Conservation (phyloP, 768 basidiomycete genomes). For the Xerocomus potaroensis region DNA sequence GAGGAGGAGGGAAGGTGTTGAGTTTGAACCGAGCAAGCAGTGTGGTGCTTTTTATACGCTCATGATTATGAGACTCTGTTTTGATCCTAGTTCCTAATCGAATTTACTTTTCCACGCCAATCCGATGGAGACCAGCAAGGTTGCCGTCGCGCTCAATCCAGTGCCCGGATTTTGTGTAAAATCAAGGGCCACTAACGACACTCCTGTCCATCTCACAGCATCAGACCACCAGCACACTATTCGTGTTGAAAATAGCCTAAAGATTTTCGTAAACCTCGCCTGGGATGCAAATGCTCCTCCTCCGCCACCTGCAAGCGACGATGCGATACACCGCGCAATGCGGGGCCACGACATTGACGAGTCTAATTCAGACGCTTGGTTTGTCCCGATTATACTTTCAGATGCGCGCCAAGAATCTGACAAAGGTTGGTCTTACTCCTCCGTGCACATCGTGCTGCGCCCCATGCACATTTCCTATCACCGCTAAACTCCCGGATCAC, state of each 20-base stretch:
- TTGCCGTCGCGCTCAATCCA: slow-evolving; percentile 45
- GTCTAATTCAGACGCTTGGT: slow-evolving; percentile 43
- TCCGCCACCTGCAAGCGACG: slow-evolving; percentile 58
- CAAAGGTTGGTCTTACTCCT: slow-evolving; percentile 50
- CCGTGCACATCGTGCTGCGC: slow-evolving; percentile 5
- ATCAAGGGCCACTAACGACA: slow-evolving; percentile 42
- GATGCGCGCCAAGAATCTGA: slow-evolving; percentile 58
- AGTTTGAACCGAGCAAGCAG: neutral
- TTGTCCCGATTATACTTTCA: slow-evolving; percentile 70
- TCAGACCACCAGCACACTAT: slow-evolving; percentile 2
- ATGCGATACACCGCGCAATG: slow-evolving; percentile 56
- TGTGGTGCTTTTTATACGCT: slow-evolving; percentile 32
- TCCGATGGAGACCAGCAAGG: slow-evolving; percentile 17
- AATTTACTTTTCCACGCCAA: slow-evolving; percentile 4
- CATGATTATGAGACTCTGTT: neutral
- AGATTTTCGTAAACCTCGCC: slow-evolving; percentile 73
- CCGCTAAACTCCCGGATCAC: slow-evolving; percentile 7
- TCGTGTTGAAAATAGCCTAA: slow-evolving; percentile 43
- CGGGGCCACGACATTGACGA: slow-evolving; percentile 42
- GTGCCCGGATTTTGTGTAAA: slow-evolving; percentile 71
- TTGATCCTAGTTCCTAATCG: slow-evolving; percentile 10
- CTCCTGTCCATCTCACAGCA: slow-evolving; percentile 21
- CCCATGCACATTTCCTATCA: slow-evolving; percentile 14
- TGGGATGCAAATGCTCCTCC: slow-evolving; percentile 68
- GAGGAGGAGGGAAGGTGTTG: slow-evolving; percentile 5